phyloP scores from a whole-genome alignment of 2,329 filamentous ascomycete species.

The Eurotiales sp. region DNA sequence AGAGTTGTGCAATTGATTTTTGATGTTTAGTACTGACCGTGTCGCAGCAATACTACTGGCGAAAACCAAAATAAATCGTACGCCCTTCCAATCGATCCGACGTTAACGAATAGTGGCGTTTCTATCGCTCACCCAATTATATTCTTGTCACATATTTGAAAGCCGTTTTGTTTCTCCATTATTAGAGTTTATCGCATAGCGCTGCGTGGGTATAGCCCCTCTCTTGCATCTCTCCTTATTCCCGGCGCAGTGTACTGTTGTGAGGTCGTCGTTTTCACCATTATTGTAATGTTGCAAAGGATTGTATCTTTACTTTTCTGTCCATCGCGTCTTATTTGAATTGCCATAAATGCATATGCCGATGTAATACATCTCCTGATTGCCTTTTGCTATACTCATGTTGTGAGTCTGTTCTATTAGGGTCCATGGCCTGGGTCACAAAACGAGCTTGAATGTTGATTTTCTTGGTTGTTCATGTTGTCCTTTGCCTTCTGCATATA shows the following conservation, averaged over 20 bases:
- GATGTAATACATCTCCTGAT: background rate
- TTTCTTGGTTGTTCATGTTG: background rate
- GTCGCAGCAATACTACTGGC: slow-evolving; percentile 67
- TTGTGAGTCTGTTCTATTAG: background rate
- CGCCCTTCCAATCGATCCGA: background rate
- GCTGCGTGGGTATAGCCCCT: slow-evolving; percentile 41
- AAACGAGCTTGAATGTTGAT: background rate
- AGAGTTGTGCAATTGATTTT: slow-evolving; percentile 7
- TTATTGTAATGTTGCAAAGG: slow-evolving; percentile 18
- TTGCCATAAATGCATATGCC: background rate
- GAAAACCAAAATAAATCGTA: slow-evolving; percentile 52
- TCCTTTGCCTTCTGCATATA: background rate
- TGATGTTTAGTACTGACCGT: slow-evolving; percentile 21
- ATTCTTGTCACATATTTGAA: slow-evolving; percentile 16
- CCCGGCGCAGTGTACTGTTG: background rate
- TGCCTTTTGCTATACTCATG: background rate
- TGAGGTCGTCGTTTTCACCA: background rate
- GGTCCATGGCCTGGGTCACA: background rate
- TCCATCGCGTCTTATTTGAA: too few species aligned
- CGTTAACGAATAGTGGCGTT: background rate
- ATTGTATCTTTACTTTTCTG: slow-evolving; percentile 12
- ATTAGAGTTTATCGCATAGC: slow-evolving; percentile 33
- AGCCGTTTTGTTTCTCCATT: background rate
- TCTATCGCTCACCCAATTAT: background rate
- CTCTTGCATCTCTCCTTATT: slow-evolving; percentile 20